Base-by-base conservation (phyloP, 2,329 filamentous ascomycete genomes). In the Pseudogymnoascus sp. region DNA sequence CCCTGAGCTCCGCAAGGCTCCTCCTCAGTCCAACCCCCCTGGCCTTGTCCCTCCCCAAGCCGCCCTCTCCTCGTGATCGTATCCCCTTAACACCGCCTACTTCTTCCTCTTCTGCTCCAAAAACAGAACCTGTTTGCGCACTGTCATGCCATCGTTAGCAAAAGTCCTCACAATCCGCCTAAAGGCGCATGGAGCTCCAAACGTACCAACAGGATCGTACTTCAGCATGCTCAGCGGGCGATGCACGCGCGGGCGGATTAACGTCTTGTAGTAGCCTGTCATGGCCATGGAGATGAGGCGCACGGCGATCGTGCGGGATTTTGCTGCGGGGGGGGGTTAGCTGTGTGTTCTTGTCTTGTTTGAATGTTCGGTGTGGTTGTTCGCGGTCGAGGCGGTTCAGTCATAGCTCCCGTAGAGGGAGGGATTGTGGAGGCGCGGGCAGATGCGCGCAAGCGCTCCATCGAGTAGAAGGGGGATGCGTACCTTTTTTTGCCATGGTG, bases 281-380 rank as follows among this genome's bases (percentile, higher is more conserved):
- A 96, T 88, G 75, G 95, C 95, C 95, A 99, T 99, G 67, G 92
- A 96, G 76, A 99, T 82, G 69, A 99, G 88, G 75, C 95, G 93
- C 76, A 97, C 93, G 74, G 90, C 85, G 75, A 99, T 88, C 69
- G 93, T 88, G 76, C 96, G 91, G 74, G 93, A 90, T 82, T 97
- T 97, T 28, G 62, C 73, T 74, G 63, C 18, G 38, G 3, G 56
- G 1, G 34, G 2, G 59, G 9, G 5, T 62, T 38, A 37, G 46
- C 56, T 42, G 37, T 23, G 46, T 23, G 21, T 3, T 40, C 36
- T 18, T n/a, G 25, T 59, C 53, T 25, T 25, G 42, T 21, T 18
- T 63, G 37, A 38, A 38, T 40, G 59, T 63, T 14, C 12, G 37
- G 12, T 9, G 38, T 2, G 12, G 28, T 4, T 43, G 18, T n/a